Percentiles rank a stretch among this genome's conserved stretches.
Conservation (phyloP, 495 filamentous ascomycete genomes). For the Hamigera avellanea region DNA sequence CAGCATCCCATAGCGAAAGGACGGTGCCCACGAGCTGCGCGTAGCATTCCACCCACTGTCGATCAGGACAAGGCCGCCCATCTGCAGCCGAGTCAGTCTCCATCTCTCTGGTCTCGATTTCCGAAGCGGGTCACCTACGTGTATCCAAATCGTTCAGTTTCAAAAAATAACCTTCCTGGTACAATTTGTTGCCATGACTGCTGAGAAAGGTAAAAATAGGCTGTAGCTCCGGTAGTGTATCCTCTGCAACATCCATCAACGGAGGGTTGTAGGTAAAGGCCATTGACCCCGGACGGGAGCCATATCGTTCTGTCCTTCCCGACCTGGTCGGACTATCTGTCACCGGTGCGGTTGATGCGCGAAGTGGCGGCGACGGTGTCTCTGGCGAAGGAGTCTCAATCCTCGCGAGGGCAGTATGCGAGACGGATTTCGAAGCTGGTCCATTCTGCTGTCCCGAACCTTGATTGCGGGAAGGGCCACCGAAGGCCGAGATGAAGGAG, state of each 20-base stretch:
- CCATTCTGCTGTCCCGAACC: constrained; percentile 6
- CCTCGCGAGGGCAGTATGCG: constrained; percentile 16
- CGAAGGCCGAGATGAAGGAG: constrained; percentile 53
- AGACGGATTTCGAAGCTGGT: constrained; percentile 12
- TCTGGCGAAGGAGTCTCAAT: constrained; percentile 27
- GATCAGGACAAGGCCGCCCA: constrained; percentile 72
- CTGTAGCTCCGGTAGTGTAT: constrained; percentile 84
- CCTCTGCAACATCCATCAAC: constrained; percentile 67
- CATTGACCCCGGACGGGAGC: constrained; percentile 50
- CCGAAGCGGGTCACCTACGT: constrained; percentile 41
- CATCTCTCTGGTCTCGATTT: not conserved
- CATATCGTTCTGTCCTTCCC: constrained; percentile 19
- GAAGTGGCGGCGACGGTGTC: constrained; percentile 21
- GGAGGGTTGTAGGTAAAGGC: constrained; percentile 79
- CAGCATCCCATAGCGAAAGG: constrained; percentile 90
- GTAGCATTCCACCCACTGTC: constrained; percentile 94
- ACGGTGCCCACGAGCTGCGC: constrained; percentile 93
- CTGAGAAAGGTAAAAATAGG: constrained; percentile 92
- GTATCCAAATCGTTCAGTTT: constrained; percentile 90
- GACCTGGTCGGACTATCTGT: constrained; percentile 5
- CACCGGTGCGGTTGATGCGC: constrained; percentile 9
- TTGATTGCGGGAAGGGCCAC: constrained; percentile 24
- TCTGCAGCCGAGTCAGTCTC: constrained; percentile 39
- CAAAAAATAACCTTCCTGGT: constrained; percentile 94
- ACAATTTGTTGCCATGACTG: constrained; percentile 90